Conservation (phyloP, 2,329 filamentous ascomycete species). For the Cladosporium austrohemisphaericum region DNA sequence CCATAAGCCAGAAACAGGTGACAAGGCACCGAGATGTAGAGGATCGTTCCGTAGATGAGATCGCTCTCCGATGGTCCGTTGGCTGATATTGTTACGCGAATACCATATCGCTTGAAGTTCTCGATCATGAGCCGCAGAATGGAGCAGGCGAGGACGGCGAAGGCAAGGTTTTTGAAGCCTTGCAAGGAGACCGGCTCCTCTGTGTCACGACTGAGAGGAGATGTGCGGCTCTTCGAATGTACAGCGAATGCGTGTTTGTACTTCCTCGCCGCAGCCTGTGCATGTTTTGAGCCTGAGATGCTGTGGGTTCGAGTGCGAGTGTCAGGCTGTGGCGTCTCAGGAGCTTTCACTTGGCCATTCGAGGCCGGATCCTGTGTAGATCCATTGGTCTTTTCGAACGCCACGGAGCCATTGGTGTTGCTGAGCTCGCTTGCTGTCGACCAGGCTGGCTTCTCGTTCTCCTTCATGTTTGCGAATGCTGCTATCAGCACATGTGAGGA, state of each 20-base stretch:
- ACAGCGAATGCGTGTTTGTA: constrained; percentile 91
- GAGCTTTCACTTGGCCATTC: neutral
- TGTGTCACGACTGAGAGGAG: constrained; percentile 82
- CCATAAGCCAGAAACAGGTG: constrained; percentile 87
- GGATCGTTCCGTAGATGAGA: constrained; percentile 66
- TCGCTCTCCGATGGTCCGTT: constrained; percentile 83
- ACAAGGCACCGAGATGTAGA: constrained; percentile 85
- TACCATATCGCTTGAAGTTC: constrained; percentile 96
- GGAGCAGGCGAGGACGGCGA: constrained; percentile 85
- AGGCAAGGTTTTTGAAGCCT: constrained; percentile 94
- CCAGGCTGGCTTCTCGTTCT: constrained; percentile 12
- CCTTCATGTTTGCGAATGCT: constrained; percentile 5
- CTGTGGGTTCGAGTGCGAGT: constrained; percentile 3
- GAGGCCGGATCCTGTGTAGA: neutral
- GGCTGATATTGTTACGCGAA: constrained; percentile 76
- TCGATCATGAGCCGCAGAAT: constrained; percentile 89
- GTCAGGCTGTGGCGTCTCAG: neutral
- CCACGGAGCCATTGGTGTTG: constrained; percentile 2
- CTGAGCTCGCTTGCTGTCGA: neutral
- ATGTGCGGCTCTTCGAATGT: constrained; percentile 68
- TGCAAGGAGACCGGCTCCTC: constrained; percentile 41
- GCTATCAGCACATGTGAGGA: neutral
- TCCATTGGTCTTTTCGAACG: neutral
- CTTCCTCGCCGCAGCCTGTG: constrained; percentile 48
- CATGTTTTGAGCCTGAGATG: constrained; percentile 13